A percentile compares a stretch with the other conserved stretches of the same genome.
These are phyloP conservation scores for Neurospora sp. DNA, from an alignment of 495 filamentous ascomycete species.

Conservation along the genomic window DNA sequence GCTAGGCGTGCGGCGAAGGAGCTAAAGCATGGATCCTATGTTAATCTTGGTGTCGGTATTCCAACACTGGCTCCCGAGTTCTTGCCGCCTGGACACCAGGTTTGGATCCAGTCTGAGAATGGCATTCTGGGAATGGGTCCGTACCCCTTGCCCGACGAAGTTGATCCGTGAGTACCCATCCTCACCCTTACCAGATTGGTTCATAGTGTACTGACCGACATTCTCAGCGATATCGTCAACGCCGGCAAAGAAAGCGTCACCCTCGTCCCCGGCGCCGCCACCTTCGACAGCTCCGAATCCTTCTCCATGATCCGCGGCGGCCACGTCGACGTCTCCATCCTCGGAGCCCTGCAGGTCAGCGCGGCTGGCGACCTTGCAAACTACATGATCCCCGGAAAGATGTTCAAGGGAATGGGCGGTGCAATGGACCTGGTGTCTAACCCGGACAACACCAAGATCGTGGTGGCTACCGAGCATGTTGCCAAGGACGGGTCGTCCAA, in stretches of 20 bases:
- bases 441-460: slow-evolving; percentile 50
- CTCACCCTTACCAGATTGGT: neutral
- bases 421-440: slow-evolving; percentile 55
- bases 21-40: slow-evolving; percentile 54
- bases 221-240: slow-evolving; percentile 43
- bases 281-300: slow-evolving; percentile 49
- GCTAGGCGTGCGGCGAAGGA: slow-evolving; percentile 51
- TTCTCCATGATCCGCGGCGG: slow-evolving; percentile 55
- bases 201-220: neutral
- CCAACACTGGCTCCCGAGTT: slow-evolving; percentile 53
- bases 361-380: slow-evolving; percentile 50
- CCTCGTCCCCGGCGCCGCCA: slow-evolving; percentile 43
- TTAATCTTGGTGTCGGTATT: slow-evolving; percentile 58
- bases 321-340: slow-evolving; percentile 50
- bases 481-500: slow-evolving; percentile 51
- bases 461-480: slow-evolving; percentile 52
- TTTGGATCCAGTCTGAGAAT: slow-evolving; percentile 54
- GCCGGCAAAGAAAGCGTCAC: slow-evolving; percentile 55
- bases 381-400: slow-evolving; percentile 55
- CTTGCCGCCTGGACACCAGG: slow-evolving; percentile 36
- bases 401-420: slow-evolving; percentile 55
- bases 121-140: slow-evolving; percentile 53
- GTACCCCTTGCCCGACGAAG: slow-evolving; percentile 42
- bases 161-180: slow-evolving; percentile 35
- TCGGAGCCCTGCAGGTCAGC: slow-evolving; percentile 50